Evolutionary conservation across 306 rosid genomes (phyloP).

Genomic region (Lathyrus tuberosus): DNA sequence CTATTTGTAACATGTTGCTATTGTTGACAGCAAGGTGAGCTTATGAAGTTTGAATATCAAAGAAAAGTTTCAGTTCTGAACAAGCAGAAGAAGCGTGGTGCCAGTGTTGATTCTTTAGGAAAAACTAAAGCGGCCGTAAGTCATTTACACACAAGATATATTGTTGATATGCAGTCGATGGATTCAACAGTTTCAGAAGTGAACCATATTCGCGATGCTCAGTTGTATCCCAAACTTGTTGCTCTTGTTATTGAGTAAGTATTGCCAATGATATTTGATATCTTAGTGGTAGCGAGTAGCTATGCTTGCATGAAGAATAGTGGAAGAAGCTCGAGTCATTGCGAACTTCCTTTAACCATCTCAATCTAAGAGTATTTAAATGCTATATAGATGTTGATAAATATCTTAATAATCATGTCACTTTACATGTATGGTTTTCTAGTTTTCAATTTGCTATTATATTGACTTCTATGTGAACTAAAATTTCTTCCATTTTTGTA

Average conservation of each 20-base stretch:
- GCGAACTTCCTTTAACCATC: no score
- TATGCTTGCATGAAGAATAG: not conserved
- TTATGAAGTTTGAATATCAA: constrained; percentile 84
- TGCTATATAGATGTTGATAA: not conserved
- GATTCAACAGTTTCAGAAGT: constrained; percentile 88
- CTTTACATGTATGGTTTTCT: not conserved
- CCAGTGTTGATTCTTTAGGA: constrained; percentile 70
- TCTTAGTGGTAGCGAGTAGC: constrained; percentile 31
- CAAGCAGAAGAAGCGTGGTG: constrained; percentile 77
- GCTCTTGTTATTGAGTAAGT: constrained; percentile 72
- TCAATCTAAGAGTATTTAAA: no score
- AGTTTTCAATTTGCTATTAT: constrained; percentile 24
- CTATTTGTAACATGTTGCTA: constrained; percentile 4
- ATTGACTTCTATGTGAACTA: constrained; percentile 1
- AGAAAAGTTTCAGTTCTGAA: constrained; percentile 73
- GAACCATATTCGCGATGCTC: constrained; percentile 74
- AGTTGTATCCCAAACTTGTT: constrained; percentile 78
- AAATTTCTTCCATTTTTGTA: not conserved
- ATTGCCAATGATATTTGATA: constrained; percentile 10
- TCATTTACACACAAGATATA: constrained; percentile 84
- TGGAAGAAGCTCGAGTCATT: not conserved
- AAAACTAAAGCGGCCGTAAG: constrained; percentile 88
- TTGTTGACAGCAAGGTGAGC: constrained; percentile 80
- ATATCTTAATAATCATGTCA: not conserved
- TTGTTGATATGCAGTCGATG: constrained; percentile 93